These are phyloP conservation scores for Xerocomus nothofagi DNA, from an alignment of 1,284 basidiomycete species.

Conservation along the genomic window DNA sequence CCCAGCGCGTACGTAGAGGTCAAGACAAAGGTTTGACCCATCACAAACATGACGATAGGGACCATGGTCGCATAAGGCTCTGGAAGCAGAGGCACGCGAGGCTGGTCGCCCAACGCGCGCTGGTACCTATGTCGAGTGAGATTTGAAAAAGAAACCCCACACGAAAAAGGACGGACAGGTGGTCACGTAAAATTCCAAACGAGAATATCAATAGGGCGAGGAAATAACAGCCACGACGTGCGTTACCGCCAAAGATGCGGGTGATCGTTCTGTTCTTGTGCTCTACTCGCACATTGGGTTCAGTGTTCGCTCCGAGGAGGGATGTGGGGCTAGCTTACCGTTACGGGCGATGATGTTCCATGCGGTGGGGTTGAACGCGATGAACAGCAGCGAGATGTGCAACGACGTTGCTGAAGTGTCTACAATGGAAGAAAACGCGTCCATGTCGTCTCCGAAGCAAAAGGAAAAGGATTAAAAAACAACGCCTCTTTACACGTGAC, in stretches of 20 bases:
- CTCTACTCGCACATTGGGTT: constrained; percentile 48
- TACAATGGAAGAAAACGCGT: constrained; percentile 35
- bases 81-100: constrained; percentile 55
- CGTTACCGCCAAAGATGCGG: constrained; percentile 72
- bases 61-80: constrained; percentile 59
- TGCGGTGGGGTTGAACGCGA: constrained; percentile 88
- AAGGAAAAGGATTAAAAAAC: background rate
- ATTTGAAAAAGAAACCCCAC: no score
- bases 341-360: constrained; percentile 96
- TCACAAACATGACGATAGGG: constrained; percentile 64
- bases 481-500: constrained; percentile 3
- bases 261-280: constrained; percentile 87
- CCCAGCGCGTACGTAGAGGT: constrained; percentile 92
- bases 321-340: constrained; percentile 48
- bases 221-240: constrained; percentile 83
- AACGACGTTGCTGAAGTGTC: constrained; percentile 69
- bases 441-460: constrained; percentile 12
- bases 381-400: constrained; percentile 60
- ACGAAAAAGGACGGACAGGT: constrained; percentile 58
- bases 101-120: constrained; percentile 72
- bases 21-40: constrained; percentile 82
- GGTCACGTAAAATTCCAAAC: constrained; percentile 84
- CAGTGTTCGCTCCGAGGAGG: background rate
- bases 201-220: constrained; percentile 89
- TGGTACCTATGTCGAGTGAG: constrained; percentile 55